Conservation (phyloP, 202 grass and related monocot species). For the Digitaria exilis region DNA sequence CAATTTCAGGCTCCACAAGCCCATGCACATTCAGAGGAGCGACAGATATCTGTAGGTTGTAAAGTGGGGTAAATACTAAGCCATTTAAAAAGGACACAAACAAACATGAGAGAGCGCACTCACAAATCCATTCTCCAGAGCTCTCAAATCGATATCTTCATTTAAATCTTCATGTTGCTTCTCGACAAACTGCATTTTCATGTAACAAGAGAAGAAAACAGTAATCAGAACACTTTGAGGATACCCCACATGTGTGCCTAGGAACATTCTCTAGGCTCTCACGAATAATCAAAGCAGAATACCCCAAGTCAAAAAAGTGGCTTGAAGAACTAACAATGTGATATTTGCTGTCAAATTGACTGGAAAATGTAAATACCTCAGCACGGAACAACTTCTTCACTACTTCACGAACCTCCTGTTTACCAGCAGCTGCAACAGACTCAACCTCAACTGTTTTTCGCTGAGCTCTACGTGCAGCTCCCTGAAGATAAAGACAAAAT, state of each 20-base stretch:
- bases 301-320: not conserved
- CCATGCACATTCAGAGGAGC: slow-evolving; percentile 72
- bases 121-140: slow-evolving; percentile 70
- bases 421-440: slow-evolving; percentile 67
- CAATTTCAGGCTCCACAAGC: slow-evolving; percentile 49
- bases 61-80: slow-evolving; percentile 19
- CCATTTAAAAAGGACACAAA: not conserved
- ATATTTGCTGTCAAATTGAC: slow-evolving; percentile 25
- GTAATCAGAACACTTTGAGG: not conserved
- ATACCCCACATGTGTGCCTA: slow-evolving; percentile 15
- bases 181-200: slow-evolving; percentile 54
- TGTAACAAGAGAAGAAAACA: slow-evolving; percentile 32
- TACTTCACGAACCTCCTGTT: slow-evolving; percentile 59
- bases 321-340: slow-evolving; percentile 7
- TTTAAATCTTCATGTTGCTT: slow-evolving; percentile 55
- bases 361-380: slow-evolving; percentile 58
- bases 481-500: slow-evolving; percentile 48
- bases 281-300: not conserved
- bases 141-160: slow-evolving; percentile 58
- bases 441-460: slow-evolving; percentile 65
- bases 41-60: slow-evolving; percentile 66
- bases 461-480: slow-evolving; percentile 62
- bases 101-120: slow-evolving; percentile 29
- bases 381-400: slow-evolving; percentile 67
- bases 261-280: slow-evolving; percentile 14